Percentiles rank a stretch among this genome's conserved stretches.
Conservation (phyloP, 345 rosid genomes). For the Eucalyptus fibrosa region DNA sequence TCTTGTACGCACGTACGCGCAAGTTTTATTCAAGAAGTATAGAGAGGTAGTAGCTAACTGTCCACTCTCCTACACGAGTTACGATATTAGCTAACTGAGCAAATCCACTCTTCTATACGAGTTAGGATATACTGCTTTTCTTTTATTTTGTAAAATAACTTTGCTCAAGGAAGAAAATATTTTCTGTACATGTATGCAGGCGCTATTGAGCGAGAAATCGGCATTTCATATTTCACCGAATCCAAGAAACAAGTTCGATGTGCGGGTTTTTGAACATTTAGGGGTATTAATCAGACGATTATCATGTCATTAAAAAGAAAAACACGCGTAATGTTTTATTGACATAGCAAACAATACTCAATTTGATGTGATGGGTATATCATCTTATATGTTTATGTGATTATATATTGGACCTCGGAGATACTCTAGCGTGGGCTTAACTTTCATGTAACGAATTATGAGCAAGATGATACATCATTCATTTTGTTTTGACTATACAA, state of each 20-base stretch:
- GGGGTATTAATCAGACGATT: background rate
- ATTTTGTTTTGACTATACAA: background rate
- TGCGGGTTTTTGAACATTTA: background rate
- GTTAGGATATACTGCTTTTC: background rate
- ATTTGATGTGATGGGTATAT: background rate
- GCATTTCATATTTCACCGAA: background rate
- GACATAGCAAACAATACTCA: background rate
- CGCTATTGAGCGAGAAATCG: background rate
- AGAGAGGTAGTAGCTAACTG: background rate
- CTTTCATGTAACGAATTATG: background rate
- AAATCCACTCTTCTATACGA: background rate
- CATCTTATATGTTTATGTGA: background rate
- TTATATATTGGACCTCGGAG: background rate
- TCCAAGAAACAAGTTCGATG: background rate
- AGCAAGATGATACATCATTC: background rate
- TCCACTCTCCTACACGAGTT: background rate
- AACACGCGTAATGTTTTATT: background rate
- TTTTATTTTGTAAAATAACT: background rate
- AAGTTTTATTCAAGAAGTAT: slow-evolving; percentile 14
- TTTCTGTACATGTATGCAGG: background rate
- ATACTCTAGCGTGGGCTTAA: background rate
- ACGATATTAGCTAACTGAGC: background rate
- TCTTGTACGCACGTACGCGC: slow-evolving; percentile 40
- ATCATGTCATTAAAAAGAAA: background rate
- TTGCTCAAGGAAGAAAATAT: background rate